Evolutionary conservation across 805 yeast species (phyloP), one percentile per base, ranked within the genome.

Genomic region (Yamadazyma phyllophila): DNA sequence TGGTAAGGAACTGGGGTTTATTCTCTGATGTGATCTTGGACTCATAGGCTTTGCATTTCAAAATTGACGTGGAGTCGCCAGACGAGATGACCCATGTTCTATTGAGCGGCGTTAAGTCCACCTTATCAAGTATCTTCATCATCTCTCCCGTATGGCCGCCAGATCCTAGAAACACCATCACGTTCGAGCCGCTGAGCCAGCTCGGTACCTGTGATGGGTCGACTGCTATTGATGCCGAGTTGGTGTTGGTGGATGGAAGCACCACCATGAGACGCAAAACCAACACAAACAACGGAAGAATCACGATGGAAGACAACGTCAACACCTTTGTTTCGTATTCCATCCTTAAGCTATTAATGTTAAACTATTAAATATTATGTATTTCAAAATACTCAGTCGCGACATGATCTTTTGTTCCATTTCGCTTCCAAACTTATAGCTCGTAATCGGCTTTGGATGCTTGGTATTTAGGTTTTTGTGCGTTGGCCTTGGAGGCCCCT

Each of bases 61-160:
- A 31, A 4, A 73, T 56, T 1, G 86, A 80, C 1, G 82, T 59
- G 7, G 65, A 48, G 53, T 83, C 88, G 9, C 76, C 82, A 0
- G 78, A 67, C 1, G 82, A 73, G 4, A 69, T 62, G 12, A 71
- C 65, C 75, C 75, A 71, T 4, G 67, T 67, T 43, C 73, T 52
- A 5, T 58, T 43, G 24, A 68, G 53, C 11, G 38, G 39, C 2
- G 43, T 26, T n/a, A 64, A 45, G 16, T 69, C 57, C 38, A 77
- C 65, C 32, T 71, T 70, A 4, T 59, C 49, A 8, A 88, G 60
- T 13, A 92, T 69, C 20, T 91, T 69, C n/a, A 91, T 62, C 95
- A 92, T 88, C 62, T 92, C 97, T 1, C 97, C 97, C 0, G 97
- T 90, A 58, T 90, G 98, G 2, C 97, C 98, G 0, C 99, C 99